Base-by-base conservation (phyloP, 2,329 filamentous ascomycete genomes). In the Monilinia fructicola region DNA sequence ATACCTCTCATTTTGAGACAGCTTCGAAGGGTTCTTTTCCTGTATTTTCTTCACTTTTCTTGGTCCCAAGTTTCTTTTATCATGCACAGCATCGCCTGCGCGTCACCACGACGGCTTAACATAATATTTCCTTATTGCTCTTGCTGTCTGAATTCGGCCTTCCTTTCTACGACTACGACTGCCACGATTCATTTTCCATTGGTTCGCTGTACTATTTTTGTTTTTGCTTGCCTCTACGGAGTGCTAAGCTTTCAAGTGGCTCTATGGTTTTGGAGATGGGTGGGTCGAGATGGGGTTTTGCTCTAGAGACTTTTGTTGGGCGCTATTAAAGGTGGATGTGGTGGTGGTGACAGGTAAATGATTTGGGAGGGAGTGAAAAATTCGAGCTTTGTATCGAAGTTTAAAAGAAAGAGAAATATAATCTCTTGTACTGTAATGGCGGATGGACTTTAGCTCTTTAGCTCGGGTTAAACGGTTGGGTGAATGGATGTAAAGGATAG, bases 1-100 rank as follows among this genome's bases (percentile, higher is more conserved):
- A 65, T 60, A 65, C 63, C 55, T 65, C 48, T 61, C 48, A 65
- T 65, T 44, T 61, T 23, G 55, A 61, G 54, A 60, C 38, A 60
- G 64, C 48, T 65, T 54, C 26, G 54, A 53, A 60, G 38, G 64
- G 54, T 48, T 65, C 40, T 55, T 60, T 65, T 65, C 64, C 61
- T 65, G 64, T 65, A 65, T 28, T 50, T 54, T 65, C 54, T 53
- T 60, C 44, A 16, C 38, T 35, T 61, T 54, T 44, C 26, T 54
- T 38, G 55, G 55, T 52, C 55, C 55, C 46, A 52, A 44, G 10
- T 31, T 26, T 40, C 11, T 38, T 38, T 42, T 42, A 42, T 16
- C 44, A 50, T 35, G 31, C 46, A 42, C 48, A 53, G 35, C 55
- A 53, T 53, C 42, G 54, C 31, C 63, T 40, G 62, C 40, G 54